phyloP scores from a whole-genome alignment of 257 asterid species.

The Echites panduratus region DNA sequence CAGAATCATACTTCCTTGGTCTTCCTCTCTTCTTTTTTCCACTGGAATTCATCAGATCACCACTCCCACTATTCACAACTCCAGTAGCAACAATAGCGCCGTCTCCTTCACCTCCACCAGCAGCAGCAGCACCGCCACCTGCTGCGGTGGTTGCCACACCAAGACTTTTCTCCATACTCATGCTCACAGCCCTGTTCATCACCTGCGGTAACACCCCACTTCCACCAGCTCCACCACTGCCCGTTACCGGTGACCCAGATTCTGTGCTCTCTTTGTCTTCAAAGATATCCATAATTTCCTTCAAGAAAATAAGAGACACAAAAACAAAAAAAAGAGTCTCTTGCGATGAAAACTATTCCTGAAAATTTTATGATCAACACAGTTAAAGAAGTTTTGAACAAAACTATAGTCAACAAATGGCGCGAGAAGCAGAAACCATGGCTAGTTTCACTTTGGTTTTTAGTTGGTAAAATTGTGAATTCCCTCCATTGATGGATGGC shows the following conservation, averaged over 20 bases:
- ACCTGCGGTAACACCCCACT: constrained; percentile 30
- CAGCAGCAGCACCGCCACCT: constrained; percentile 14
- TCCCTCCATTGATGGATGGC: constrained; percentile 18
- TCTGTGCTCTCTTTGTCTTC: constrained; percentile 69
- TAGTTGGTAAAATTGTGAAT: constrained; percentile 11
- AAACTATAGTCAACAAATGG: constrained; percentile 44
- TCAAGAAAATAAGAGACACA: neutral
- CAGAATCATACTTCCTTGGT: constrained; percentile 80
- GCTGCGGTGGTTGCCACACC: constrained; percentile 16
- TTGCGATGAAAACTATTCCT: neutral
- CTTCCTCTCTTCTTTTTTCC: constrained; percentile 82
- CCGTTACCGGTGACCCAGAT: constrained; percentile 46
- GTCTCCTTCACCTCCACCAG: constrained; percentile 19
- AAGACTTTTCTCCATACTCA: constrained; percentile 32
- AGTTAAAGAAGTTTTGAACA: constrained; percentile 21
- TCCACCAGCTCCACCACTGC: constrained; percentile 25
- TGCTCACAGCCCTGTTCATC: constrained; percentile 22
- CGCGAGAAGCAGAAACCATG: constrained; percentile 40
- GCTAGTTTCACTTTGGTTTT: constrained; percentile 11
- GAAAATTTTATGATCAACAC: neutral
- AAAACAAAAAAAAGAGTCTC: neutral
- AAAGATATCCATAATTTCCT: constrained; percentile 34
- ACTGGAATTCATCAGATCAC: constrained; percentile 21
- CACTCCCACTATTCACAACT: constrained; percentile 24
- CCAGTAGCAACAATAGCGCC: constrained; percentile 20